These are phyloP conservation scores for Fusarium udum DNA, from an alignment of 2,329 filamentous ascomycete genomes.

Conservation along the genomic window DNA sequence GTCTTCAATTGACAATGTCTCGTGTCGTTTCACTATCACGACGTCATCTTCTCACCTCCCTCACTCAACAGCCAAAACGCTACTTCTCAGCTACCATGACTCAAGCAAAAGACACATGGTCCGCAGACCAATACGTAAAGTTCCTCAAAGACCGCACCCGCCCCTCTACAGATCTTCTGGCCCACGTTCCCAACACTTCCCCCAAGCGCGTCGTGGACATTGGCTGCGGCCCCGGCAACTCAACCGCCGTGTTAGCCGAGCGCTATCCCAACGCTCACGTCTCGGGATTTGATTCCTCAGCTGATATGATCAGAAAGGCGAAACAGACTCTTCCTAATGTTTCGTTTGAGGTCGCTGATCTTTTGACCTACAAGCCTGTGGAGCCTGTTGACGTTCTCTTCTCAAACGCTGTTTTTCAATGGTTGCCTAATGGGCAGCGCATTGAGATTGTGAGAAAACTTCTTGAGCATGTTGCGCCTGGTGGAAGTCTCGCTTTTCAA, in stretches of 20 bases:
- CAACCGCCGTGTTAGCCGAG: constrained; percentile 58
- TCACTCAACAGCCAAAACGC: neutral
- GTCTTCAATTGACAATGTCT: neutral
- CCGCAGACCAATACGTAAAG: constrained; percentile 65
- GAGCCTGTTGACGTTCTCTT: constrained; percentile 57
- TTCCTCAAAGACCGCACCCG: constrained; percentile 63
- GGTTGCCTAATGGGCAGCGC: constrained; percentile 57
- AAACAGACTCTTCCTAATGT: constrained; percentile 50
- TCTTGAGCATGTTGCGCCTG: constrained; percentile 51
- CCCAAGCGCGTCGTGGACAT: constrained; percentile 63
- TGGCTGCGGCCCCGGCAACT: constrained; percentile 70
- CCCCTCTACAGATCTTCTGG: constrained; percentile 62
- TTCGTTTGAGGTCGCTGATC: constrained; percentile 57
- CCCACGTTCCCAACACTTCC: constrained; percentile 53
- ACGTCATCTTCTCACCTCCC: constrained; percentile 14
- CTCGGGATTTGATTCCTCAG: constrained; percentile 63
- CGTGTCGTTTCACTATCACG: neutral
- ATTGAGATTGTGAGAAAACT: constrained; percentile 57
- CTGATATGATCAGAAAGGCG: constrained; percentile 65
- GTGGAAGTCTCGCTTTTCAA: constrained; percentile 64
- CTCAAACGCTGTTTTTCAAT: constrained; percentile 68
- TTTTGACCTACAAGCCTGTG: constrained; percentile 52
- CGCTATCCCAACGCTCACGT: constrained; percentile 59
- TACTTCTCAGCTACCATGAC: constrained; percentile 10
- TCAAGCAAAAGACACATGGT: constrained; percentile 53